Conservation (phyloP, 2,329 filamentous ascomycete genomes). For the Fusarium palustre region DNA sequence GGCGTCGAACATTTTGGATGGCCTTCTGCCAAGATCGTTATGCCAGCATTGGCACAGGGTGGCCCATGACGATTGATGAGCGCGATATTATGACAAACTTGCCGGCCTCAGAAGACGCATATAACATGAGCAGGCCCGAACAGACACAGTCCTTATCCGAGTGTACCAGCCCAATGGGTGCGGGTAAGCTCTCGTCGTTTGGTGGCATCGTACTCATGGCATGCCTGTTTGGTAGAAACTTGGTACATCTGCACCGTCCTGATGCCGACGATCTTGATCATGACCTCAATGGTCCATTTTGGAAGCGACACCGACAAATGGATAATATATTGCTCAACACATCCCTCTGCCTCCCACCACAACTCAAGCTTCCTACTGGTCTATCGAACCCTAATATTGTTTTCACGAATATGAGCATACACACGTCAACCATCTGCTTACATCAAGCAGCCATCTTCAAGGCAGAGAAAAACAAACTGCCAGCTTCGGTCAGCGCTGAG, state of each 20-base stretch:
- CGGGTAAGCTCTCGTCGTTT: slow-evolving; percentile 79
- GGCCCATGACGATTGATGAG: slow-evolving; percentile 96
- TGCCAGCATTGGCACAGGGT: slow-evolving; percentile 94
- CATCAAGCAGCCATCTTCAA: slow-evolving; percentile 99
- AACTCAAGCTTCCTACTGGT: slow-evolving; percentile 82
- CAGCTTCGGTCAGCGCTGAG: slow-evolving; percentile 81
- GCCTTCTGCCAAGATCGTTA: slow-evolving; percentile 91
- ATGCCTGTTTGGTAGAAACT: slow-evolving; percentile 90
- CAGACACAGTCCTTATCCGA: slow-evolving; percentile 77
- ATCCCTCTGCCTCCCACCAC: slow-evolving; percentile 81
- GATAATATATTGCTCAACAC: slow-evolving; percentile 93
- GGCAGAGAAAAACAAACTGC: slow-evolving; percentile 87
- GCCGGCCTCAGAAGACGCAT: slow-evolving; percentile 86
- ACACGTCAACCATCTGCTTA: slow-evolving; percentile 96
- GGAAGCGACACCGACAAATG: slow-evolving; percentile 90
- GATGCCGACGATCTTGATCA: slow-evolving; percentile 83
- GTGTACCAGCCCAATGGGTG: slow-evolving; percentile 77
- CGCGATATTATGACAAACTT: slow-evolving; percentile 89
- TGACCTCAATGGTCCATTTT: slow-evolving; percentile 93
- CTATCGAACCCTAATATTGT: slow-evolving; percentile 85
- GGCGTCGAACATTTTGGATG: slow-evolving; percentile 95
- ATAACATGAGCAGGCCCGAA: slow-evolving; percentile 81
- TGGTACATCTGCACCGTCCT: slow-evolving; percentile 90
- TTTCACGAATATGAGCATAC: slow-evolving; percentile 96
- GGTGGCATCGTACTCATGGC: slow-evolving; percentile 86